phyloP scores from a whole-genome alignment of 768 basidiomycete genomes.

The Mycena floridula region DNA sequence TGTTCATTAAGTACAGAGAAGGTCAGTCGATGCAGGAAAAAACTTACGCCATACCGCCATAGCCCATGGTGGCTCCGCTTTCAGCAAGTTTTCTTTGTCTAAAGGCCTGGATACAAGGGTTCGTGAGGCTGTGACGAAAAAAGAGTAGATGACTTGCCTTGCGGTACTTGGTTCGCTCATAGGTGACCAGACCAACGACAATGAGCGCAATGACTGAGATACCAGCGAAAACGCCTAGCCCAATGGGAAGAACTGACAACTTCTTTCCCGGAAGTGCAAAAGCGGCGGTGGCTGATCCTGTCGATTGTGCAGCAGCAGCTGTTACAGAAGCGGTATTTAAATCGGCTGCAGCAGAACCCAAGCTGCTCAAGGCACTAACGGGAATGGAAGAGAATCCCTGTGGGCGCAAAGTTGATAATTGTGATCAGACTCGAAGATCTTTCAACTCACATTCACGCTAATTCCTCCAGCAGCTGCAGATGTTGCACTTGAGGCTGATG shows the following conservation, averaged over 20 bases:
- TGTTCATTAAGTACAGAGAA: no score
- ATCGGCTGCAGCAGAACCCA: slow-evolving; percentile 25
- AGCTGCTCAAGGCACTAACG: neutral
- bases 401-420: no score
- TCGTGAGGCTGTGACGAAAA: slow-evolving; percentile 5
- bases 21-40: no score
- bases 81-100: slow-evolving; percentile 70
- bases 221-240: slow-evolving; percentile 79
- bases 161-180: slow-evolving; percentile 83
- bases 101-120: slow-evolving; percentile 47
- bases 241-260: slow-evolving; percentile 73
- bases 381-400: neutral
- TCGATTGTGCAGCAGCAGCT: slow-evolving; percentile 23
- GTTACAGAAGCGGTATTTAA: slow-evolving; percentile 26
- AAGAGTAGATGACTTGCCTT: slow-evolving; percentile 42
- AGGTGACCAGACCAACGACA: slow-evolving; percentile 79
- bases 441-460: neutral
- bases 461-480: neutral
- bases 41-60: slow-evolving; percentile 48
- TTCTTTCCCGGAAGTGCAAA: slow-evolving; percentile 70
- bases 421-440: no score
- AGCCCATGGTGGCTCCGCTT: slow-evolving; percentile 49
- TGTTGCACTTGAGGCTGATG: neutral
- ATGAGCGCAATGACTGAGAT: slow-evolving; percentile 80
- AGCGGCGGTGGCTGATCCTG: slow-evolving; percentile 23